Evolutionary conservation across 2,329 filamentous ascomycete genomes (phyloP).

Genomic region (Beauveria scarabaeidicola): DNA sequence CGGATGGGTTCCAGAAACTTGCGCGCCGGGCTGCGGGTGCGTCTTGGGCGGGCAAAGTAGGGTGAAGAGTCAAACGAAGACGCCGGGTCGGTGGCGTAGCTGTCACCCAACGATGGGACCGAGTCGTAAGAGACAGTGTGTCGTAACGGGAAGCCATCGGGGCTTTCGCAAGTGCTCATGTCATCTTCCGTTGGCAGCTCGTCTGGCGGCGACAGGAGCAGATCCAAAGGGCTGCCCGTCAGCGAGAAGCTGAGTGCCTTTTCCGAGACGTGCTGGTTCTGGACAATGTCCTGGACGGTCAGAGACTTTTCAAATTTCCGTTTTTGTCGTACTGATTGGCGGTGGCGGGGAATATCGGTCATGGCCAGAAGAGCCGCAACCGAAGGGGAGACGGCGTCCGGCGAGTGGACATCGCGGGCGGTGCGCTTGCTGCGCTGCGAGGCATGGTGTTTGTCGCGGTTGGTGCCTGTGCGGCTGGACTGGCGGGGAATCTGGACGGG

Average conservation of each 20-base stretch:
- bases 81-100: slow-evolving; percentile 40
- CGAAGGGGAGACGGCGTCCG: slow-evolving; percentile 48
- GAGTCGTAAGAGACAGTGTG: slow-evolving; percentile 53
- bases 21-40: slow-evolving; percentile 33
- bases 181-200: slow-evolving; percentile 42
- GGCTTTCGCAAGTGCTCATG: slow-evolving; percentile 42
- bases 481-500: slow-evolving; percentile 10
- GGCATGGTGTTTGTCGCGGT: slow-evolving; percentile 6
- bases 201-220: slow-evolving; percentile 53
- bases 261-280: slow-evolving; percentile 45
- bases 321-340: slow-evolving; percentile 27
- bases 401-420: slow-evolving; percentile 23
- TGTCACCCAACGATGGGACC: slow-evolving; percentile 50
- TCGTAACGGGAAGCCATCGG: slow-evolving; percentile 41
- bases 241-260: slow-evolving; percentile 50
- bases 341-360: slow-evolving; percentile 49
- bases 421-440: slow-evolving; percentile 4
- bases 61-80: slow-evolving; percentile 42
- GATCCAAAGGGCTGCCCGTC: slow-evolving; percentile 46
- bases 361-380: slow-evolving; percentile 53
- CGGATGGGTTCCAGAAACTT: slow-evolving; percentile 45
- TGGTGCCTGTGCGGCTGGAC: slow-evolving; percentile 1
- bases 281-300: slow-evolving; percentile 49
- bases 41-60: slow-evolving; percentile 26
- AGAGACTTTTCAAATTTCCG: slow-evolving; percentile 22